These are phyloP conservation scores for Meyerozyma sp. DNA, from an alignment of 1,139 yeast species.

Conservation along the genomic window DNA sequence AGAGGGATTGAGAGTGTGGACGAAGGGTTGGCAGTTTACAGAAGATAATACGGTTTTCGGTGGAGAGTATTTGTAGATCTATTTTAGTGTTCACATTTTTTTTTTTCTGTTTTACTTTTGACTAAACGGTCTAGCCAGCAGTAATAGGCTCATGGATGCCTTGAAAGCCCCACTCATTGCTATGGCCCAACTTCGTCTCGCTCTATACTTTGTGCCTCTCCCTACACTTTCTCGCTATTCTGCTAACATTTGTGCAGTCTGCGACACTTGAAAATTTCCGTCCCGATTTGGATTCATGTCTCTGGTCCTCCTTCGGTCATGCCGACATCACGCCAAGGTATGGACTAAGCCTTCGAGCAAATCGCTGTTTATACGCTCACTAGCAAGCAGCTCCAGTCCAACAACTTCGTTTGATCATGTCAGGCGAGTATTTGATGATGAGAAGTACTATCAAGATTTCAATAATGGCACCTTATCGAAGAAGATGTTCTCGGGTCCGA, in stretches of 20 bases:
- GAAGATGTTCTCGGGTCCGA: constrained; percentile 8
- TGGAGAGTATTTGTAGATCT: too few species aligned
- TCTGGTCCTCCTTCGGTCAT: not conserved
- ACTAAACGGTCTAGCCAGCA: too few species aligned
- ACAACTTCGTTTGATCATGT: constrained; percentile 9
- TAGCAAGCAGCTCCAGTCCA: not conserved
- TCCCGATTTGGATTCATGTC: not conserved
- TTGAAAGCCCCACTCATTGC: too few species aligned
- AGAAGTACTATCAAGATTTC: constrained; percentile 33
- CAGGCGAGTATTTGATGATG: constrained; percentile 42
- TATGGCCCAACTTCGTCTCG: too few species aligned
- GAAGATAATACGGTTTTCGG: too few species aligned
- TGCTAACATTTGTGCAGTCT: not conserved
- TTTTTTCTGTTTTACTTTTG: too few species aligned
- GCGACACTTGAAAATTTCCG: not conserved
- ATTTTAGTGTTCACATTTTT: too few species aligned
- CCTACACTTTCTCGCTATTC: not conserved
- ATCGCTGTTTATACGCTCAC: not conserved
- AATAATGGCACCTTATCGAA: constrained; percentile 16
- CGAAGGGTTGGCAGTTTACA: too few species aligned
- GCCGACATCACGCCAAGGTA: not conserved
- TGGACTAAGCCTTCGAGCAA: not conserved
- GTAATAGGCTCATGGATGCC: too few species aligned
- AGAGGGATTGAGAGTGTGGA: too few species aligned
- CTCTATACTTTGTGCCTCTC: too few species aligned